Percentiles rank a stretch among this genome's conserved stretches.
Evolutionary conservation across 176 grass and related monocot species (phyloP).

Genomic region (Stipa capillata): DNA sequence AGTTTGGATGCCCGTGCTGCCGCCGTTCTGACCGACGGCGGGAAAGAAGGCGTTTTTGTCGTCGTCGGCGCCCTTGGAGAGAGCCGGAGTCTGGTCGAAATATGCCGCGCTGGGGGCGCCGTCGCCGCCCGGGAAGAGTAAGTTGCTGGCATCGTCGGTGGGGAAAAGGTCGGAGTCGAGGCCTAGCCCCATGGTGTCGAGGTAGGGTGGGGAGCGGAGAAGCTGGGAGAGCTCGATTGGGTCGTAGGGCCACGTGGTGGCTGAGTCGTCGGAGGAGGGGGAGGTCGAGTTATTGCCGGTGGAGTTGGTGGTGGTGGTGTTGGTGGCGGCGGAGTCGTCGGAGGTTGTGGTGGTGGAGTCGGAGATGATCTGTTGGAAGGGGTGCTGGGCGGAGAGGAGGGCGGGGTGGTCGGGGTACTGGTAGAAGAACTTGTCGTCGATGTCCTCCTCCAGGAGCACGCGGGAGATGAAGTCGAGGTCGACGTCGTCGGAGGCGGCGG

Average conservation of each 20-base stretch:
- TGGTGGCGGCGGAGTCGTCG: not conserved
- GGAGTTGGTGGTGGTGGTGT: not conserved
- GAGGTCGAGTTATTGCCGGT: not conserved
- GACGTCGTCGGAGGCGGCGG: constrained; percentile 32
- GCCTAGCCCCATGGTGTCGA: not conserved
- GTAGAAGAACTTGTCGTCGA: constrained; percentile 54
- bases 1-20: not conserved
- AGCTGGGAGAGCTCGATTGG: constrained; percentile 30
- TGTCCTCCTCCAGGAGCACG: constrained; percentile 83
- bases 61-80: not conserved
- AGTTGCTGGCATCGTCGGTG: not conserved
- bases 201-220: constrained; percentile 5
- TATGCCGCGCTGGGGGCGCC: not conserved
- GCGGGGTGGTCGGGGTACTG: constrained; percentile 43
- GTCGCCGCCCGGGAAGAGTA: not conserved
- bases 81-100: not conserved
- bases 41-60: not conserved
- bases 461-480: constrained; percentile 60
- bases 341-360: constrained; percentile 1
- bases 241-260: constrained; percentile 25
- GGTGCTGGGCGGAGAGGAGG: constrained; percentile 39
- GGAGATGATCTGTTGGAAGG: constrained; percentile 39
- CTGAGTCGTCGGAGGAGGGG: not conserved
- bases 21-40: not conserved
- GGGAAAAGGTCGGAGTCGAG: not conserved